These are phyloP conservation scores for Yamadazyma laniorum DNA, from an alignment of 805 yeast species.

Conservation along the genomic window DNA sequence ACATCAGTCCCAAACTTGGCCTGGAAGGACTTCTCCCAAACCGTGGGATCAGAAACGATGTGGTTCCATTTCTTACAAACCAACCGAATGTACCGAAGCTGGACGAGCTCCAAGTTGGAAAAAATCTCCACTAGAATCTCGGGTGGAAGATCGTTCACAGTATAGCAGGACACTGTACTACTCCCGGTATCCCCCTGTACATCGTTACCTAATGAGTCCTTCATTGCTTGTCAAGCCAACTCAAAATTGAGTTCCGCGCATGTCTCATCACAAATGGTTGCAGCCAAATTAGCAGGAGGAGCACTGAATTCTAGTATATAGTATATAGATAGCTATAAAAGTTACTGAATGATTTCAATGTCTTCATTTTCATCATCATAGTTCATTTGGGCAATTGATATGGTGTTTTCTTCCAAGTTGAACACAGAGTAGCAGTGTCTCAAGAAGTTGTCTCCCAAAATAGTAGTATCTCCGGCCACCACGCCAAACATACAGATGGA, in stretches of 20 bases:
- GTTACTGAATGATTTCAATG: constrained; percentile 15
- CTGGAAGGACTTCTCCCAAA: constrained; percentile 49
- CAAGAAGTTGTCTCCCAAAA: constrained; percentile 64
- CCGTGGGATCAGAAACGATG: constrained; percentile 42
- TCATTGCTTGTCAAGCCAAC: background rate
- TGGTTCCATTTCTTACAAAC: constrained; percentile 51
- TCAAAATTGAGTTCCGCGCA: too few species aligned
- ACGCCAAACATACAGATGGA: constrained; percentile 16
- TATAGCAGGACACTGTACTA: background rate
- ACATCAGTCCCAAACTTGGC: constrained; percentile 34
- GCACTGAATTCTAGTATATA: too few species aligned
- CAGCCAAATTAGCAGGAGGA: background rate
- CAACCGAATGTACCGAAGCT: constrained; percentile 37
- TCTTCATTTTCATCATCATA: constrained; percentile 19
- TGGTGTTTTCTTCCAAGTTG: constrained; percentile 55
- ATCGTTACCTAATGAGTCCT: constrained; percentile 13
- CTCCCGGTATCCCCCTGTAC: background rate
- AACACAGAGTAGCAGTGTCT: constrained; percentile 63
- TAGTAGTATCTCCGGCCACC: constrained; percentile 8
- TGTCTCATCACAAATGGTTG: too few species aligned
- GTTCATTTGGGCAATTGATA: constrained; percentile 48
- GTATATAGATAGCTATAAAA: too few species aligned
- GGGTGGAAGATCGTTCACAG: constrained; percentile 39
- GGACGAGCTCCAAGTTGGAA: constrained; percentile 44
- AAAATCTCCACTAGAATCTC: constrained; percentile 48